phyloP scores from a whole-genome alignment of 306 rosid species.

The Lathyrus aphaca region DNA sequence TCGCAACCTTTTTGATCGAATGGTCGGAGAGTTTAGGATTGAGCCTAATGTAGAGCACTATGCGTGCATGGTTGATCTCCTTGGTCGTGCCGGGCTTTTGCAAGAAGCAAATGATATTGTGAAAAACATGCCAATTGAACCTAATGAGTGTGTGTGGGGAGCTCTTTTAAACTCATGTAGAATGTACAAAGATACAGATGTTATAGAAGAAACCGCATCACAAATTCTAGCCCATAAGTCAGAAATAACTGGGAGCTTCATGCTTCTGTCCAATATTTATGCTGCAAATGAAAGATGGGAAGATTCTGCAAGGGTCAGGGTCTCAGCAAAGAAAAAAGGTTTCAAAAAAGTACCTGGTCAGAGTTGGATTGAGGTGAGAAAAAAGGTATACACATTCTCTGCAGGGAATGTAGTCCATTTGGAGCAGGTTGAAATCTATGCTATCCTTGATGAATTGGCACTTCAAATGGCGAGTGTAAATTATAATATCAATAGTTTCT shows the following conservation, averaged over 20 bases:
- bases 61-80: slow-evolving; percentile 83
- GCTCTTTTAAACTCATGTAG: slow-evolving; percentile 79
- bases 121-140: slow-evolving; percentile 70
- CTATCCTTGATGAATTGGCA: slow-evolving; percentile 58
- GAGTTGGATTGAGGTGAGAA: slow-evolving; percentile 85
- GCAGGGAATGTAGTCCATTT: slow-evolving; percentile 59
- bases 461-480: slow-evolving; percentile 64
- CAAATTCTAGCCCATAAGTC: slow-evolving; percentile 48
- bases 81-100: slow-evolving; percentile 80
- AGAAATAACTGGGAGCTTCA: slow-evolving; percentile 62
- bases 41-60: slow-evolving; percentile 83
- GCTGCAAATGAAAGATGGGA: slow-evolving; percentile 84
- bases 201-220: slow-evolving; percentile 61
- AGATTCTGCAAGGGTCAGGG: slow-evolving; percentile 77
- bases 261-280: slow-evolving; percentile 80
- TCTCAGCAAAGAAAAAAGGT: slow-evolving; percentile 71
- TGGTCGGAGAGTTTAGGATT: slow-evolving; percentile 54
- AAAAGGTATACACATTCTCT: slow-evolving; percentile 61
- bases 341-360: slow-evolving; percentile 67
- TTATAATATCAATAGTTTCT: slow-evolving; percentile 14
- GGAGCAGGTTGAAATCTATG: slow-evolving; percentile 50
- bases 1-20: slow-evolving; percentile 53
- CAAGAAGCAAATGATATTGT: slow-evolving; percentile 69
- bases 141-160: slow-evolving; percentile 79
- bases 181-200: slow-evolving; percentile 58